A percentile compares a stretch with the other conserved stretches of the same genome.
phyloP scores from a whole-genome alignment of 78 protist genomes.

The Dictyostelium capitatum region DNA sequence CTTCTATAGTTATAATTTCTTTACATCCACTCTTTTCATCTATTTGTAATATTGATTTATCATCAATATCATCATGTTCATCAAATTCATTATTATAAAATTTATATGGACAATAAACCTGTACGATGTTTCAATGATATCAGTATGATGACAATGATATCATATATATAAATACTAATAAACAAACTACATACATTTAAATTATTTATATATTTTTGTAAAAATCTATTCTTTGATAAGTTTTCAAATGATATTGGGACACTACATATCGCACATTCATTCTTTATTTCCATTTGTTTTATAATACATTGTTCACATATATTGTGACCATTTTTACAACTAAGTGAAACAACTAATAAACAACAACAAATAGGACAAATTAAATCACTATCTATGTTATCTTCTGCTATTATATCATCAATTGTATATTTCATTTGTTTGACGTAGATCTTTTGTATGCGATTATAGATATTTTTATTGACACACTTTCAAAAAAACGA shows the following conservation, averaged over 20 bases:
- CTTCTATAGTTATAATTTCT: conserved; percentile 2
- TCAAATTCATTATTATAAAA: not conserved
- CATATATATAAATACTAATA: too few relatives aligned
- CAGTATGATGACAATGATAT: not conserved
- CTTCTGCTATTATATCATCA: not conserved
- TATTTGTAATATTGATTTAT: not conserved
- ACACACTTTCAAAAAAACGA: too few relatives aligned
- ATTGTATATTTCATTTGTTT: conserved; percentile 11
- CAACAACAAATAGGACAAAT: not conserved
- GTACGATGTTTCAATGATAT: too few relatives aligned
- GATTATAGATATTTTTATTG: too few relatives aligned
- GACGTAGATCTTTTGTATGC: too few relatives aligned
- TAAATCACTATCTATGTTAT: not conserved
- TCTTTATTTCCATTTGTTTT: conserved; percentile 4
- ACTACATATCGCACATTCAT: not conserved
- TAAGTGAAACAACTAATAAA: not conserved
- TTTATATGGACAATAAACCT: conserved; percentile 7
- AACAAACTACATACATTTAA: not conserved
- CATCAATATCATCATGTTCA: not conserved
- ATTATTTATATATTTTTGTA: conserved; percentile 7
- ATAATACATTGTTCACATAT: not conserved
- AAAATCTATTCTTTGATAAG: not conserved
- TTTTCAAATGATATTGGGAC: not conserved
- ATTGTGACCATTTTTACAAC: not conserved
- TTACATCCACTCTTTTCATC: conserved; percentile 1